Conservation (phyloP, 2,329 filamentous ascomycete genomes). For the Chaetothyriales sp. region DNA sequence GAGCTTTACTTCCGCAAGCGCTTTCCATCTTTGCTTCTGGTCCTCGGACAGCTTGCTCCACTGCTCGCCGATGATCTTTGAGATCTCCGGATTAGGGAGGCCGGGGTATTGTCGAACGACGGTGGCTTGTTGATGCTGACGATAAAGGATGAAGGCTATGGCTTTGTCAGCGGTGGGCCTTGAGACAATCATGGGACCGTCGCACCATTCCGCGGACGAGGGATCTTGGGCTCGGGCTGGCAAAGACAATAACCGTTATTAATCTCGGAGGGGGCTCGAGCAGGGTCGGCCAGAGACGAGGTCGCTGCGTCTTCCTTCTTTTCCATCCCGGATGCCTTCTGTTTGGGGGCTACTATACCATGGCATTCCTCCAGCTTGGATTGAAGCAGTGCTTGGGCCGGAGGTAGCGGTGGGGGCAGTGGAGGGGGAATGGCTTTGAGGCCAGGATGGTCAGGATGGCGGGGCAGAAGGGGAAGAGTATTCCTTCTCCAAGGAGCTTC, state of each 20-base stretch:
- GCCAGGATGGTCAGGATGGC: conserved; percentile 2
- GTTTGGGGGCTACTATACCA: neutral
- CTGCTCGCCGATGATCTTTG: conserved; percentile 88
- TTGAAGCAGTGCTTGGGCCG: neutral
- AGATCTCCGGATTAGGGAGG: conserved; percentile 87
- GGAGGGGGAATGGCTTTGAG: conserved; percentile 4
- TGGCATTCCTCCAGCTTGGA: neutral
- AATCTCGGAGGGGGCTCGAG: conserved; percentile 5
- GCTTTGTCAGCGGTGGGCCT: conserved; percentile 2
- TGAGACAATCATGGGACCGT: conserved; percentile 15
- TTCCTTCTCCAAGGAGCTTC: conserved; percentile 9
- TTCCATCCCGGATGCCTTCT: conserved; percentile 1
- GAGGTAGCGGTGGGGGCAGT: conserved; percentile 2
- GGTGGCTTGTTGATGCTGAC: conserved; percentile 74
- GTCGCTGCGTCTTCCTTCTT: neutral
- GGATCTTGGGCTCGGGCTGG: conserved; percentile 58
- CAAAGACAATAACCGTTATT: conserved; percentile 47
- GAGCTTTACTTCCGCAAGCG: conserved; percentile 57
- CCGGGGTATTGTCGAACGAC: conserved; percentile 76
- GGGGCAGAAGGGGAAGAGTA: conserved; percentile 7
- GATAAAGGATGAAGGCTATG: conserved; percentile 92
- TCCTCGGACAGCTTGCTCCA: conserved; percentile 68
- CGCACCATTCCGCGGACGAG: conserved; percentile 57
- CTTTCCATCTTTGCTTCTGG: conserved; percentile 75
- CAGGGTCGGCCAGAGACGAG: neutral